Base-by-base conservation (phyloP, 208 protist genomes). In the Crithidia acanthocephali region DNA sequence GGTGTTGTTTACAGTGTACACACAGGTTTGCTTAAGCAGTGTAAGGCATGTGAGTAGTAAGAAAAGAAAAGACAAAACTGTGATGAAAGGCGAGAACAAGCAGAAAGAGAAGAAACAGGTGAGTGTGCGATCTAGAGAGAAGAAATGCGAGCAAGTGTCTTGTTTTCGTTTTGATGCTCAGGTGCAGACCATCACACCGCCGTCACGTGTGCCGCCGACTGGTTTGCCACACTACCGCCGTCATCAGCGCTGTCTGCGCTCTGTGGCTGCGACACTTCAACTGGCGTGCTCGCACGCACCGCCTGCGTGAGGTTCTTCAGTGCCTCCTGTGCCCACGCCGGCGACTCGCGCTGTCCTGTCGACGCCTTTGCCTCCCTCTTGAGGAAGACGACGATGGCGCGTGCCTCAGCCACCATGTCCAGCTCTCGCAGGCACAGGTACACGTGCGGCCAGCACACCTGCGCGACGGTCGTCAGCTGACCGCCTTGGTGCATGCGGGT, bases 331-430 rank as follows among this genome's bases (percentile, higher is more conserved):
- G 72, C 58, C 72, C 72, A 78, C 42, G 30, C 50, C 25, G 16
- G 33, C 5, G 65, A 40, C 28, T 40, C 40, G 1, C 0, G 27
- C 2, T 18, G 27, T 11, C 13, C 44, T 3, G 13, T 13, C 27
- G 42, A 4, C 16, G 9, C 25, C 58, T 73, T 78, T 5, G 51
- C 65, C 48, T 88, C 77, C 27, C 73, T 76, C n/a, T 63, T 58
- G 42, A 93, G 85, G 45, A 93, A 95, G 7, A 48, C 18, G 10
- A 66, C 50, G 13, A 93, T 62, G 3, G 81, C 65, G 20, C 65
- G 69, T 3, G 76, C 82, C 71, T 93, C 84, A 0, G 70, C 51
- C 18, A 13, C 6, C 37, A 92, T 68, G 25, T 60, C 66, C 2
- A 95, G 64, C 16, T 77, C 76, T 2, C 68, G 42, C 16, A 95